A percentile compares a stretch with the other conserved stretches of the same genome.
These are phyloP conservation scores for Colletotrichum liaoningense DNA, from an alignment of 2,329 filamentous ascomycete genomes.

Conservation along the genomic window DNA sequence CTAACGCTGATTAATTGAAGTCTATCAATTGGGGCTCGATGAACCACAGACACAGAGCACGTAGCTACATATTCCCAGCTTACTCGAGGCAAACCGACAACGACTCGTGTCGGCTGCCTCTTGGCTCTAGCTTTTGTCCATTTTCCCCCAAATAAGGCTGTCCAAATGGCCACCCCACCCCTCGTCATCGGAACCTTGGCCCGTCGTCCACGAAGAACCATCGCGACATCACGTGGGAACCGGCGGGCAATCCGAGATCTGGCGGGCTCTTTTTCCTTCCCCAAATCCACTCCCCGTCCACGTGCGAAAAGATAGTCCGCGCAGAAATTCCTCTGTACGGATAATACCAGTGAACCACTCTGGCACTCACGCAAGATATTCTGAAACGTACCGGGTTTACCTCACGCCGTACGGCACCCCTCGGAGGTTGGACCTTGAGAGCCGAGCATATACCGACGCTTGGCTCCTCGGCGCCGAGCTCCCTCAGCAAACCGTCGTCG, in stretches of 20 bases:
- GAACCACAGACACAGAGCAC: not conserved
- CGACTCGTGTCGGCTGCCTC: slow-evolving; percentile 7
- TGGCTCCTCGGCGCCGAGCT: not conserved
- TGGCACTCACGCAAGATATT: not conserved
- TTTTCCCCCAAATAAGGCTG: not conserved
- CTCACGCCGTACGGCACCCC: too few species aligned
- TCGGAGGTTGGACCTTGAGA: not conserved
- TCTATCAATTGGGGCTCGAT: slow-evolving; percentile 18
- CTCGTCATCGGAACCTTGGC: not conserved
- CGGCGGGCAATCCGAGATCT: not conserved
- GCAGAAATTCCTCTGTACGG: not conserved
- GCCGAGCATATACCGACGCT: not conserved
- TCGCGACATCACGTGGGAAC: not conserved
- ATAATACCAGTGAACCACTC: not conserved
- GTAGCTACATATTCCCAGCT: not conserved
- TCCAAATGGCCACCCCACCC: not conserved
- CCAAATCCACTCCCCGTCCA: not conserved
- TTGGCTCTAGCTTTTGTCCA: not conserved
- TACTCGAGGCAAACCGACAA: not conserved
- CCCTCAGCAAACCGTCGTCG: not conserved
- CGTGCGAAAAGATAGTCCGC: not conserved
- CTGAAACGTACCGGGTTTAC: not conserved
- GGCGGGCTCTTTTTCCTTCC: not conserved
- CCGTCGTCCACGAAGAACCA: not conserved
- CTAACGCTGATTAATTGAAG: not conserved